These are phyloP conservation scores for Yueomyces sp. DNA, from an alignment of 1,139 yeast species.

Conservation along the genomic window DNA sequence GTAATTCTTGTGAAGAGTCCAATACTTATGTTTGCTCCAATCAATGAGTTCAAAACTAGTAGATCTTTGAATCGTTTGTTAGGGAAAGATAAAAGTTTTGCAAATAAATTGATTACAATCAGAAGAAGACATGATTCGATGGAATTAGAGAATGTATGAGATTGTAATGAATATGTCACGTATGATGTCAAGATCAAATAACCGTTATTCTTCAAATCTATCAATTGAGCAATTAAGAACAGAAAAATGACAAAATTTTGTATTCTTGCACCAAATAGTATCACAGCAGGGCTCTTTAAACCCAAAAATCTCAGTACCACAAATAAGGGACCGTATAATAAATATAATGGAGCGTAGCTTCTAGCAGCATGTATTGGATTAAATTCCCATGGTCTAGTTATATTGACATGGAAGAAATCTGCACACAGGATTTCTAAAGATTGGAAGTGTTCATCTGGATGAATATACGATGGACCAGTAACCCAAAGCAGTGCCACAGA, in stretches of 20 bases:
- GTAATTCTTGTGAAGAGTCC: constrained; percentile 83
- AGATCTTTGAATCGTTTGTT: constrained; percentile 1
- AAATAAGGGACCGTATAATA: constrained; percentile 50
- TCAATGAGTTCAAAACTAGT: constrained; percentile 21
- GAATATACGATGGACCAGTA: constrained; percentile 71
- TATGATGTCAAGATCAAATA: constrained; percentile 67
- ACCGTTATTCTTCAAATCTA: constrained; percentile 42
- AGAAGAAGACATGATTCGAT: constrained; percentile 65
- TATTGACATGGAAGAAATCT: constrained; percentile 35
- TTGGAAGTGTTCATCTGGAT: constrained; percentile 97
- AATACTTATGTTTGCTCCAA: constrained; percentile 46
- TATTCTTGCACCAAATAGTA: constrained; percentile 48
- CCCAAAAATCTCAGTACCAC: constrained; percentile 2
- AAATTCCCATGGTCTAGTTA: constrained; percentile 82
- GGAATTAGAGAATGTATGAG: constrained; percentile 82
- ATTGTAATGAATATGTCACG: constrained; percentile 66
- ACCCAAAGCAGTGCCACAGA: constrained; percentile 47
- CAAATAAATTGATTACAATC: constrained; percentile 33
- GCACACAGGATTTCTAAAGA: constrained; percentile 53
- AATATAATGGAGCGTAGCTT: constrained; percentile 56
- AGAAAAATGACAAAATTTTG: constrained; percentile 34
- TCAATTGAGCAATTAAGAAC: constrained; percentile 19
- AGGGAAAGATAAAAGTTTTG: constrained; percentile 5
- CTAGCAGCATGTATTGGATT: constrained; percentile 46
- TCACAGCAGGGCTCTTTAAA: constrained; percentile 28